phyloP scores from a whole-genome alignment of 2,329 filamentous ascomycete species.

The Fusarium oxysporum region DNA sequence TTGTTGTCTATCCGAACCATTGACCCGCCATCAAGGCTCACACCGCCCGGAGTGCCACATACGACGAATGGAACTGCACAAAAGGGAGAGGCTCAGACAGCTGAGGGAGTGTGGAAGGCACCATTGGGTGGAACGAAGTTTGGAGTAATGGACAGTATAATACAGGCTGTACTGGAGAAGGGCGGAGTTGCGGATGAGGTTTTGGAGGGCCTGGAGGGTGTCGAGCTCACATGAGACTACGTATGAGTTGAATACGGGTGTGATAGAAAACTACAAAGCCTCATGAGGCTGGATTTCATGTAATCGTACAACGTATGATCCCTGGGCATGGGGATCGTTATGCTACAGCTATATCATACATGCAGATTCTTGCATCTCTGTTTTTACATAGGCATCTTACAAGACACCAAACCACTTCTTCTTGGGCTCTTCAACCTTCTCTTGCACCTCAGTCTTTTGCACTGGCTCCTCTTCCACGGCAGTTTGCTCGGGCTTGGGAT shows the following conservation, averaged over 20 bases:
- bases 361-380: constrained; percentile 14
- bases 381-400: constrained; percentile 53
- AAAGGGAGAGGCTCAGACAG: constrained; percentile 63
- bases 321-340: constrained; percentile 20
- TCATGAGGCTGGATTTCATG: constrained; percentile 23
- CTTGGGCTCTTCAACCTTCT: constrained; percentile 51
- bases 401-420: constrained; percentile 92
- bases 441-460: constrained; percentile 43
- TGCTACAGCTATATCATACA: constrained; percentile 37
- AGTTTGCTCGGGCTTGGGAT: constrained; percentile 50
- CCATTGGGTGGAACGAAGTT: constrained; percentile 86
- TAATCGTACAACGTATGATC: constrained; percentile 37
- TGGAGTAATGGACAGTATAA: constrained; percentile 76
- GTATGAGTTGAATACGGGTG: background rate
- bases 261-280: constrained; percentile 10
- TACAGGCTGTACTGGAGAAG: constrained; percentile 79
- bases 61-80: constrained; percentile 59
- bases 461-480: constrained; percentile 52
- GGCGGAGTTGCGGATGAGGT: constrained; percentile 90
- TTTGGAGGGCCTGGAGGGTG: constrained; percentile 80
- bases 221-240: constrained; percentile 68
- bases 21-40: constrained; percentile 79
- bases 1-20: constrained; percentile 78
- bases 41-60: constrained; percentile 76
- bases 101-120: constrained; percentile 86